These are phyloP conservation scores for Starmerella vaccinii DNA, from an alignment of 805 yeast genomes.

Conservation along the genomic window DNA sequence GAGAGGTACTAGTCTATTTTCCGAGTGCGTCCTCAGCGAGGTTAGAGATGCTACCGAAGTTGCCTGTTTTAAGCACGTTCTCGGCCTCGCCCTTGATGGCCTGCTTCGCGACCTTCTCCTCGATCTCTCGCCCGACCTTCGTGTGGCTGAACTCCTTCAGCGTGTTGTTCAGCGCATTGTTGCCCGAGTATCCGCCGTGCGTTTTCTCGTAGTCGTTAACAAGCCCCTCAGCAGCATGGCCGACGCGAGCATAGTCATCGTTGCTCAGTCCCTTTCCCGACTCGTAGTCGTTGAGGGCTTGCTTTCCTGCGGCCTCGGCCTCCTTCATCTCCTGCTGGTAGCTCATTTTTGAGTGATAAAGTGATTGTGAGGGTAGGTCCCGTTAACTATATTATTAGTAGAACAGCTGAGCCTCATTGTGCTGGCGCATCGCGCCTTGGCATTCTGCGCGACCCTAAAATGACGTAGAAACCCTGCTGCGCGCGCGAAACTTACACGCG, in stretches of 20 bases:
- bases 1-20: background rate
- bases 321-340: slow-evolving; percentile 4
- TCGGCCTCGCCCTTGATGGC: slow-evolving; percentile 8
- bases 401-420: background rate
- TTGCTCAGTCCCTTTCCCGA: slow-evolving; percentile 2
- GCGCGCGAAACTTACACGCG: background rate
- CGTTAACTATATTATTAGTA: background rate
- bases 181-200: background rate
- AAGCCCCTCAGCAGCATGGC: slow-evolving; percentile 1
- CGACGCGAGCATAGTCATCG: slow-evolving; percentile 1
- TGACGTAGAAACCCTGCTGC: background rate
- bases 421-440: background rate
- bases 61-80: slow-evolving; percentile 5
- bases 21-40: background rate
- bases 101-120: slow-evolving; percentile 8
- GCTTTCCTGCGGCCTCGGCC: slow-evolving; percentile 4
- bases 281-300: slow-evolving; percentile 4
- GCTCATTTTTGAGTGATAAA: background rate
- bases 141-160: slow-evolving; percentile 2
- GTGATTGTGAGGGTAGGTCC: background rate
- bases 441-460: background rate
- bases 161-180: background rate
- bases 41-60: slow-evolving; percentile 1
- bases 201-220: slow-evolving; percentile 1
- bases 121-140: slow-evolving; percentile 5